Evolutionary conservation across 2,329 filamentous ascomycete species (phyloP).

Genomic region (Arthroderma sp.): DNA sequence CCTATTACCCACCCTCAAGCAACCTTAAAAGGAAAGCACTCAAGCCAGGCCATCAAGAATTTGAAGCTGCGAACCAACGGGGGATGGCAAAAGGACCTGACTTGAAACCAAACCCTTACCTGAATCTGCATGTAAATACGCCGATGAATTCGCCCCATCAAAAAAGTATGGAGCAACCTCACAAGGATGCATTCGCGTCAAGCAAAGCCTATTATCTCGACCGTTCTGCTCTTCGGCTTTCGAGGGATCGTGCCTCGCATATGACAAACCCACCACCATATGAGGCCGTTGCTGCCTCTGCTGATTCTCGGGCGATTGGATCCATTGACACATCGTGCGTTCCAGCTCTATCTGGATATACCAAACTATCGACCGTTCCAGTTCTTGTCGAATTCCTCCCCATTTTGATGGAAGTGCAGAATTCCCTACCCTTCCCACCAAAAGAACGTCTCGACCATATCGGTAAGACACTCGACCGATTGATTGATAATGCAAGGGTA

Average conservation of each 20-base stretch:
- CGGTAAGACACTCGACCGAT: conserved; percentile 25
- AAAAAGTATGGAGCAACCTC: conserved; percentile 10
- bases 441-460: conserved; percentile 23
- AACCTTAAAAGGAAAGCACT: too few relatives aligned
- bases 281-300: conserved; percentile 28
- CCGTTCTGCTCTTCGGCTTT: conserved; percentile 26
- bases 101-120: conserved; percentile 7
- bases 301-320: conserved; percentile 29
- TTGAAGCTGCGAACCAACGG: too few relatives aligned
- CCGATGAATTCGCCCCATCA: neutral
- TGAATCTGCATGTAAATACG: conserved; percentile 8
- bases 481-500: conserved; percentile 29
- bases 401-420: conserved; percentile 25
- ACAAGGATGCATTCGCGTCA: conserved; percentile 3
- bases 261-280: conserved; percentile 30
- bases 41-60: too few relatives aligned
- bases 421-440: conserved; percentile 16
- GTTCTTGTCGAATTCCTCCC: conserved; percentile 31
- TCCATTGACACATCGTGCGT: conserved; percentile 26
- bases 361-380: conserved; percentile 24
- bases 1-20: conserved; percentile 10
- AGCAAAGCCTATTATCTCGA: conserved; percentile 26
- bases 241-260: conserved; percentile 22
- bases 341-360: conserved; percentile 18
- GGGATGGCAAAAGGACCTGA: too few relatives aligned